phyloP scores from a whole-genome alignment of 176 grass and related monocot species.

The Ananas comosus region DNA sequence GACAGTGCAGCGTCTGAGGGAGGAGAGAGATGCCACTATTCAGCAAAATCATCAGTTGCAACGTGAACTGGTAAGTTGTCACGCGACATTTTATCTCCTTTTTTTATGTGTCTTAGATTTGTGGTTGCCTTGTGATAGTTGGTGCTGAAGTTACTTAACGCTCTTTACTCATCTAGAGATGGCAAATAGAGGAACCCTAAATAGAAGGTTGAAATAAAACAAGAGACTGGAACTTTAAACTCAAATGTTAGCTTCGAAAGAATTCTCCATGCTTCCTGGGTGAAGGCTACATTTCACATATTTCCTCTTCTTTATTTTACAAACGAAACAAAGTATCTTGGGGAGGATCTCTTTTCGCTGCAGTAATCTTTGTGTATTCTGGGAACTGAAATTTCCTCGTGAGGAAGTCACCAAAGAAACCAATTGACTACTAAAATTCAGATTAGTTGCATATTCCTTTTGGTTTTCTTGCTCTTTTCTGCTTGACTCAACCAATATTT shows the following conservation, averaged over 20 bases:
- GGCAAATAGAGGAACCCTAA: slow-evolving; percentile 1
- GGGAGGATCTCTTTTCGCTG: no score
- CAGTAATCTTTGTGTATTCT: no score
- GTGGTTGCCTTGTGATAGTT: slow-evolving; percentile 11
- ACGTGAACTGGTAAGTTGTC: slow-evolving; percentile 56
- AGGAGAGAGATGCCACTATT: slow-evolving; percentile 70
- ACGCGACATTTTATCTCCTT: not conserved
- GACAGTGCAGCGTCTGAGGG: slow-evolving; percentile 61
- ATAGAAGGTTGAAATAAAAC: not conserved
- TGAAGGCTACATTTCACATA: no score
- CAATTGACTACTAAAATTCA: not conserved
- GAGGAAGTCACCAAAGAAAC: no score
- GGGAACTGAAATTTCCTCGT: no score
- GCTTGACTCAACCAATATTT: slow-evolving; percentile 14
- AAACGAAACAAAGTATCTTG: no score
- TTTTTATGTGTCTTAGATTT: not conserved
- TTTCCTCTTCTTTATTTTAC: no score
- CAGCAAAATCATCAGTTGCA: slow-evolving; percentile 92
- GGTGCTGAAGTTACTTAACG: not conserved
- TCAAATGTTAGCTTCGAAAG: no score
- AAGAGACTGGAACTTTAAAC: no score
- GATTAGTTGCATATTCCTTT: not conserved
- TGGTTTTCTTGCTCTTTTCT: not conserved
- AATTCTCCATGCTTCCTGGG: no score
- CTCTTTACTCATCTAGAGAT: slow-evolving; percentile 7